Conservation (phyloP, 768 basidiomycete genomes). For the Boletus patriciae region DNA sequence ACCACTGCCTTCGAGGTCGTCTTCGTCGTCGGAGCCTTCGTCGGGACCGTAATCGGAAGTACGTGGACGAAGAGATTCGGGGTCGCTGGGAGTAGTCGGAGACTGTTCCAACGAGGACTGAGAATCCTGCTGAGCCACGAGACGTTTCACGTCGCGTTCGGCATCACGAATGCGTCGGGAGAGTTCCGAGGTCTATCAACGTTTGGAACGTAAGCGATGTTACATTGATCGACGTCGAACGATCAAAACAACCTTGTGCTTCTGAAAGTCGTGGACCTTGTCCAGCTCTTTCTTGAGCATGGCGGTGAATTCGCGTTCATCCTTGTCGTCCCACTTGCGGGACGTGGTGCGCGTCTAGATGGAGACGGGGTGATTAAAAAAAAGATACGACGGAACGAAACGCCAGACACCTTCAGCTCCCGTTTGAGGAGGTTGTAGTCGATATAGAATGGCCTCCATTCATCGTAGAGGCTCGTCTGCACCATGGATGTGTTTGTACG, state of each 20-base stretch:
- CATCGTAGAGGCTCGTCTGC: slow-evolving; percentile 81
- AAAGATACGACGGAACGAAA: background rate
- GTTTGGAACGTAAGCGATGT: background rate
- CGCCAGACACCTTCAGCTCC: slow-evolving; percentile 69
- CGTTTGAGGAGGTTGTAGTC: slow-evolving; percentile 89
- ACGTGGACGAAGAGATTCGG: slow-evolving; percentile 55
- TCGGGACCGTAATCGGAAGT: slow-evolving; percentile 51
- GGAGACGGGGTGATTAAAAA: background rate
- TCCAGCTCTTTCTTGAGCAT: slow-evolving; percentile 85
- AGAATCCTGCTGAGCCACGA: slow-evolving; percentile 60
- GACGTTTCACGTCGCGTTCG: slow-evolving; percentile 74
- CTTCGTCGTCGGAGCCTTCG: slow-evolving; percentile 66
- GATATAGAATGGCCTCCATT: slow-evolving; percentile 90
- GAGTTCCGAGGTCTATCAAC: slow-evolving; percentile 71
- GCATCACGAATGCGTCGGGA: slow-evolving; percentile 78
- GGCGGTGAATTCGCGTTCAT: slow-evolving; percentile 79
- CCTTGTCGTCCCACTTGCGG: slow-evolving; percentile 67
- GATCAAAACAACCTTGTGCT: slow-evolving; percentile 60
- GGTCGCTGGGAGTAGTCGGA: slow-evolving; percentile 38
- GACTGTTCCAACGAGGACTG: slow-evolving; percentile 27
- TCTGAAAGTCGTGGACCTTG: slow-evolving; percentile 94
- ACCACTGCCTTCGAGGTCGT: slow-evolving; percentile 44
- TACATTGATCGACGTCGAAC: background rate
- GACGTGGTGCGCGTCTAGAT: slow-evolving; percentile 51
- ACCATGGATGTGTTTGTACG: background rate